Percentiles rank a stretch among this genome's conserved stretches.
Evolutionary conservation across 106 monocot species (phyloP).

Genomic region (Platanthera guangdongensis): DNA sequence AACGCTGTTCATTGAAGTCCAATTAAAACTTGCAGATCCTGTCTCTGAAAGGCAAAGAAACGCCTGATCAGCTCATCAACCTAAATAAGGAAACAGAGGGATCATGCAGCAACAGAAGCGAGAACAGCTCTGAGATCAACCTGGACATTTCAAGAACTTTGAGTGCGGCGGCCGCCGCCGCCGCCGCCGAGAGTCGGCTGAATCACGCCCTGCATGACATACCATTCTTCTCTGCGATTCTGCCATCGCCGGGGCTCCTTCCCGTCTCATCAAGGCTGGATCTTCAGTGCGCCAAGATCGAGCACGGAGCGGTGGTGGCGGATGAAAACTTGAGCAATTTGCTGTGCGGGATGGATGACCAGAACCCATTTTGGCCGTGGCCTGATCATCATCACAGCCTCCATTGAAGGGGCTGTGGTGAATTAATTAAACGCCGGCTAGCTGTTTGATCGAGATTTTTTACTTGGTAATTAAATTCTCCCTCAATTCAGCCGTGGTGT

Average conservation of each 20-base stretch:
- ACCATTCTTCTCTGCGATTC: too few relatives aligned
- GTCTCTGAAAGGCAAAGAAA: constrained; percentile 60
- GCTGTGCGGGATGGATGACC: constrained; percentile 5
- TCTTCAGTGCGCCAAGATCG: background rate
- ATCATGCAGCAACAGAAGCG: constrained; percentile 87
- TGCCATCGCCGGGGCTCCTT: background rate
- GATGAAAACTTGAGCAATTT: constrained; percentile 10
- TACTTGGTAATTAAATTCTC: too few relatives aligned
- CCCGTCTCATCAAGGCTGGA: background rate
- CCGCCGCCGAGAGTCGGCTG: background rate
- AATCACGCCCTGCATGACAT: background rate
- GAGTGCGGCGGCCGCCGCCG: background rate
- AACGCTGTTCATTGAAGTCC: too few relatives aligned
- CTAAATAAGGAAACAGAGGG: constrained; percentile 91
- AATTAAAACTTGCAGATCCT: constrained; percentile 32
- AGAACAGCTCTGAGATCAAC: constrained; percentile 45
- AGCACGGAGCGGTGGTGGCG: background rate
- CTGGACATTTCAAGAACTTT: constrained; percentile 14
- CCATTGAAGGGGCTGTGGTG: background rate
- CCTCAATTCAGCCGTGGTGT: too few relatives aligned
- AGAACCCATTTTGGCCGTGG: constrained; percentile 1
- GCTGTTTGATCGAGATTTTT: too few relatives aligned
- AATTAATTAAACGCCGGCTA: too few relatives aligned
- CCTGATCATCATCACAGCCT: background rate
- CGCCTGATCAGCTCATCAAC: constrained; percentile 34